phyloP scores from a whole-genome alignment of 2,329 filamentous ascomycete genomes.

The Cytospora paraplurivora region DNA sequence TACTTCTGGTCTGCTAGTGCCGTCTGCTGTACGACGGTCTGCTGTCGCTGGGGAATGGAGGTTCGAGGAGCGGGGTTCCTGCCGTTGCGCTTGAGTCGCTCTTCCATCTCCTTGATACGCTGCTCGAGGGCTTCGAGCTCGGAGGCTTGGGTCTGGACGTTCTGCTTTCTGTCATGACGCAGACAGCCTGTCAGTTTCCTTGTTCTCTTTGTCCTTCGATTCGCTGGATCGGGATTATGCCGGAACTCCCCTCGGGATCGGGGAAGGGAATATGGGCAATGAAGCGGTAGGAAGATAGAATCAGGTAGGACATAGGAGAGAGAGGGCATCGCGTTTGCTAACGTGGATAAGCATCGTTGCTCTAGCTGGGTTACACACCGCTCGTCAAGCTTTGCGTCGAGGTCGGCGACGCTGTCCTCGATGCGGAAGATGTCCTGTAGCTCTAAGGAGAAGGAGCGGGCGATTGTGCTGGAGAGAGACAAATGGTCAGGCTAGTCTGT shows the following conservation, averaged over 20 bases:
- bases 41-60: conserved; percentile 36
- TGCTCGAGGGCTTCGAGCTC: conserved; percentile 87
- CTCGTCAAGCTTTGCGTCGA: conserved; percentile 67
- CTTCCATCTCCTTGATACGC: conserved; percentile 81
- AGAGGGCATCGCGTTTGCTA: conserved; percentile 12
- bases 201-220: neutral
- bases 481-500: conserved; percentile 24
- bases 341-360: neutral
- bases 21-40: conserved; percentile 34
- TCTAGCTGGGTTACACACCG: conserved; percentile 63
- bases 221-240: neutral
- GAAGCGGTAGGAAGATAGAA: neutral
- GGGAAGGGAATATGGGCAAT: neutral
- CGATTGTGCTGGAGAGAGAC: conserved; percentile 68
- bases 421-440: conserved; percentile 89
- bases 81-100: conserved; percentile 59
- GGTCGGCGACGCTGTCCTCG: conserved; percentile 71
- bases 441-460: conserved; percentile 82
- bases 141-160: conserved; percentile 70
- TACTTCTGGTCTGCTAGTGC: conserved; percentile 36
- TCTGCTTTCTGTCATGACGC: conserved; percentile 67
- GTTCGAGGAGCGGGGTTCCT: conserved; percentile 31
- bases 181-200: conserved; percentile 22
- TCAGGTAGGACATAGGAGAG: conserved; percentile 8
- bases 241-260: neutral